A percentile compares a stretch with the other conserved stretches of the same genome.
These are phyloP conservation scores for Corymbia citriodora DNA, from an alignment of 441 rosid species.

Conservation along the genomic window DNA sequence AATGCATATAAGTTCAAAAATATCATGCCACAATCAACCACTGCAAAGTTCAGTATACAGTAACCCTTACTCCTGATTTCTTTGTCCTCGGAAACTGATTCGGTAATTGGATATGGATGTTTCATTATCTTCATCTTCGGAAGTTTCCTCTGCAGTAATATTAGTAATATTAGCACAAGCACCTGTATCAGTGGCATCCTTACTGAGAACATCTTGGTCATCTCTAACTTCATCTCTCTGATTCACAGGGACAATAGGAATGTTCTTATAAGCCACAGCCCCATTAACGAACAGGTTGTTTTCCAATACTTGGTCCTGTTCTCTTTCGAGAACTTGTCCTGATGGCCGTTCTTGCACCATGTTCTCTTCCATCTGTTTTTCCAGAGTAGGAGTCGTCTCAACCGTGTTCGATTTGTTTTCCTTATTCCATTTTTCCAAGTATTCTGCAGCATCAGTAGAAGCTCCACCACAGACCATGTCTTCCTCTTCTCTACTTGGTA, in stretches of 20 bases:
- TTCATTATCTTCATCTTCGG: constrained; percentile 18
- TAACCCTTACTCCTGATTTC: constrained; percentile 24
- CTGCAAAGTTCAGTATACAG: not conserved
- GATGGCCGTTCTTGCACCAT: not conserved
- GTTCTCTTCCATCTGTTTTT: constrained; percentile 15
- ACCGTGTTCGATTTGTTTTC: not conserved
- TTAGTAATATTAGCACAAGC: constrained; percentile 7
- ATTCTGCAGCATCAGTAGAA: not conserved
- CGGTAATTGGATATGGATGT: constrained; percentile 10
- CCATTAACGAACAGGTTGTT: not conserved
- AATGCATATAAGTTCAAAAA: not conserved
- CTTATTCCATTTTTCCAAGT: not conserved
- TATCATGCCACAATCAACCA: not conserved
- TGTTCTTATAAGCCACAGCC: not conserved
- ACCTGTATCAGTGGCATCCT: constrained; percentile 10
- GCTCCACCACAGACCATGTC: not conserved
- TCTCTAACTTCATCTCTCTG: constrained; percentile 5
- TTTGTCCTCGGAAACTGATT: constrained; percentile 16
- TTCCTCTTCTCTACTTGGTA: constrained; percentile 10
- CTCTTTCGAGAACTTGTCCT: constrained; percentile 9
- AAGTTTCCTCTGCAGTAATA: constrained; percentile 15
- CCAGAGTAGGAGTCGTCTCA: not conserved
- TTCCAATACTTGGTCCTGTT: constrained; percentile 3
- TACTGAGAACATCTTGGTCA: constrained; percentile 6
- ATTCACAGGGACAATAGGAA: not conserved